Evolutionary conservation across 371 early-diverging fungal species (phyloP), one percentile per base, ranked within the genome.

Genomic region (Mucor mucedo): DNA sequence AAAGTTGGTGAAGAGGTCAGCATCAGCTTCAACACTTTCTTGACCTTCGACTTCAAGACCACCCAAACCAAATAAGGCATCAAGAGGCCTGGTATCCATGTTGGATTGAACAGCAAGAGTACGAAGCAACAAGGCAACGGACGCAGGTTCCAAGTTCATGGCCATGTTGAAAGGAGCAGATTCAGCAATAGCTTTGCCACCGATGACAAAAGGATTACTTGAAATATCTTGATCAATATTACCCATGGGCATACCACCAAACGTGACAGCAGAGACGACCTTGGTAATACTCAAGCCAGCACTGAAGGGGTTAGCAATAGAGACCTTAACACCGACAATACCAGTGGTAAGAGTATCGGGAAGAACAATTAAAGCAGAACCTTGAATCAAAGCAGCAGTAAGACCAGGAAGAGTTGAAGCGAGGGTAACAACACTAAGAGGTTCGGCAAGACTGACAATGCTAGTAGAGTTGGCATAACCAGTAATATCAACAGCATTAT

Each of bases 221-320:
- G 74, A 69, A 40, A 83, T 66, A 42, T 83, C 83, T 48, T 82
- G 75, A 14, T 78, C 62, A 45, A 87, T 85, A 40, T 79, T 79
- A 29, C 87, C 87, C 9, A 87, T 70, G 28, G 81, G 68, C 62
- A 79, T 72, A 27, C 80, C 84, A 27, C 67, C 56, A 70, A 77
- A 83, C 3, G 84, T 83, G 42, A 80, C 80, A 50, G 70, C 63
- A 53, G 84, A 76, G 16, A 73, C 63, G 41, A 87, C 81, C 55
- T 75, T 77, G 44, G 79, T 65, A 33, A 87, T 85, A 13, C 59
- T 63, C 62, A 87, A 65, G 5, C 76, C 72, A 56, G 84, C 82
- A n/a, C 75, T 71, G 66, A 87, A 87, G 16, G 87, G 87, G 54
- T 87, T 82, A 63, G 81, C 78, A 64, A 85, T 77, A 1, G 77